Evolutionary conservation across 2,329 filamentous ascomycete species (phyloP).

Genomic region (Ophiocordyceps sinensis): DNA sequence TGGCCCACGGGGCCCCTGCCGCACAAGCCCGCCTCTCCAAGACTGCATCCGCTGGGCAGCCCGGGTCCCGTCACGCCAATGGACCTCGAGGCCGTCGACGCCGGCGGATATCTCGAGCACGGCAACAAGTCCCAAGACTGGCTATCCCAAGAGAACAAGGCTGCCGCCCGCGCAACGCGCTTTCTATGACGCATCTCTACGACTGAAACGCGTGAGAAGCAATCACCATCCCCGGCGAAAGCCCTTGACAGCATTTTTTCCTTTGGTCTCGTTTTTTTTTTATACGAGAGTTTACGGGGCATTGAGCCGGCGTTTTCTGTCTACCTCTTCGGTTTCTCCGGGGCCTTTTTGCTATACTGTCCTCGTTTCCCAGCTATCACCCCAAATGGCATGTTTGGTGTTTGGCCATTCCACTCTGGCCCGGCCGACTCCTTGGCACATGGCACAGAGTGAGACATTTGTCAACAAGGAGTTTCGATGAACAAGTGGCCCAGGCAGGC

Average conservation of each 20-base stretch:
- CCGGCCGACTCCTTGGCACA: neutral
- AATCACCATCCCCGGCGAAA: neutral
- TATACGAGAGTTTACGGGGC: neutral
- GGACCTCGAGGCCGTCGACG: conserved; percentile 29
- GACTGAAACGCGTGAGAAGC: neutral
- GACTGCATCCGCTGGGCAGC: conserved; percentile 38
- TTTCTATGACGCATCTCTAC: neutral
- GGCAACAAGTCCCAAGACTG: neutral
- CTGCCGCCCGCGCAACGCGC: neutral
- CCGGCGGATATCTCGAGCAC: conserved; percentile 22
- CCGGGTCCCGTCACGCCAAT: conserved; percentile 49
- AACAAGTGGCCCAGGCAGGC: neutral
- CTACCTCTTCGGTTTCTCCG: neutral
- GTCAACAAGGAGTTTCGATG: conserved; percentile 1
- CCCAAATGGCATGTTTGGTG: neutral
- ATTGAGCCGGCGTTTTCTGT: neutral
- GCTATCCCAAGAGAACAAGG: neutral
- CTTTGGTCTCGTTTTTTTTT: neutral
- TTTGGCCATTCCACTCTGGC: neutral
- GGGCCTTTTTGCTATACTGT: neutral
- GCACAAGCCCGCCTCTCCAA: conserved; percentile 33
- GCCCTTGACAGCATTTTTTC: neutral
- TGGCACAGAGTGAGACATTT: neutral
- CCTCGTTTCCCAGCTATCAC: neutral
- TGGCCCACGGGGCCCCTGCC: conserved; percentile 22